Base-by-base conservation (phyloP, 2,329 filamentous ascomycete genomes). In the Penicillium decumbens region DNA sequence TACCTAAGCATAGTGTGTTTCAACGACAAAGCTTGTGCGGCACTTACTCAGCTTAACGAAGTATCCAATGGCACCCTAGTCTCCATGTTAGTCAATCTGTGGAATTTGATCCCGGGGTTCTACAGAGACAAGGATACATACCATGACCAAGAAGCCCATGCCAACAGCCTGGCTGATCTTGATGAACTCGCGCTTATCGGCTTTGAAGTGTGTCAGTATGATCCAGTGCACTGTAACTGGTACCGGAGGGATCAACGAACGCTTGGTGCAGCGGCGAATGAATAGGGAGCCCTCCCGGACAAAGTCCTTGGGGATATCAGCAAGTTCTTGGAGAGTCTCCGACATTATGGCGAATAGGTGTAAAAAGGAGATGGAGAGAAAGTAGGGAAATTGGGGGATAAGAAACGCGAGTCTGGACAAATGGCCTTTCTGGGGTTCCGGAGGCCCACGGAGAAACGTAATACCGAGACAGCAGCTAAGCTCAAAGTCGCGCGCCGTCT, bases 151-250 rank as follows among this genome's bases (percentile, higher is more conserved):
- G 67, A 82, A 82, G 2, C 79, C 79, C 64, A 80, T 78, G 57
- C 78, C 79, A 44, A 81, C 79, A 45, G 78, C 79, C 69, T 82
- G 79, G 57, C 75, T 78, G 65, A 82, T 81, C 67, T 81, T 81
- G 61, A 81, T 73, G 65, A 82, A 81, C 66, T 82, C 79, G 60
- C 78, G 74, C 66, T 76, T 76, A 67, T 81, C 79, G 63, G 79
- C 78, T 81, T 57, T 42, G 50, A 60, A 57, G 65, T 49, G 18
- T 39, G 55, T 59, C 44, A 59, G 58, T 32, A 41, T 41, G 18
- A 35, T 35, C 23, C 29, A 28, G n/a, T 12, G 15, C 20, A 24
- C 15, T 37, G 10, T 20, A 15, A 20, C 33, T 12, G 29, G 15
- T 28, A 45, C 29, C 24, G 35, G 41, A 39, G 35, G 6, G 41